Evolutionary conservation across 2,329 filamentous ascomycete genomes (phyloP), one percentile per base, ranked within the genome.

Genomic region (Colletotrichum lentis): DNA sequence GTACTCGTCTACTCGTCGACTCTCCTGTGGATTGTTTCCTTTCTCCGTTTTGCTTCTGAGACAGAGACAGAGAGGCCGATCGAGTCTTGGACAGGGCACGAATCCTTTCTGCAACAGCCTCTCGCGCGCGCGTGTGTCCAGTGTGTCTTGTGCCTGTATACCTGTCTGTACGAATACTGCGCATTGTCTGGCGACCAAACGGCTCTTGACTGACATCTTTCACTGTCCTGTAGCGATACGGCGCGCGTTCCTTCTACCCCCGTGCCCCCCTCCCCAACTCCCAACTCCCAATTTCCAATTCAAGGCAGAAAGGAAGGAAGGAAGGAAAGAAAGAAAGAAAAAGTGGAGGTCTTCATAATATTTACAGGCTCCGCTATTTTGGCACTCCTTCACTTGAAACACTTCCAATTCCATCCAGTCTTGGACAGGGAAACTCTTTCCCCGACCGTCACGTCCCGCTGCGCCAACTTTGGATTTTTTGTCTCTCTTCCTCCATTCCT

Each of bases 321-420:
- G 41, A 39, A 31, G 44, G 24, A 24, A 37, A 14, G 24, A 14
- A 31, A 20, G 22, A 20, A 49, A 22, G 44, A 27, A 47, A 50
- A 52, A 27, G 66, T 61, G 66, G 62, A 69, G 62, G 55, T 16
- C 62, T n/a, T 56, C 62, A 69, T 61, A 69, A 61, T 68, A 68
- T 20, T 66, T 44, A 56, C 62, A 65, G 22, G 66, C 66, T 69
- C 66, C 66, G 62, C 62, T 61, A 60, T 69, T 61, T 50, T 35
- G 60, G 61, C 56, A 55, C 66, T 56, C 62, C 56, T 47, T 59
- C 56, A 59, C 56, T 69, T 69, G 66, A 69, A 69, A 69, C 66
- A 62, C 31, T 52, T 52, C 65, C 66, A 61, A 56, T 62, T 69
- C 66, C 62, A 66, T 69, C 66, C 62, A 66, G 62, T 61, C 56